Evolutionary conservation across 352 stramenopile genomes (phyloP).

Genomic region (Phytophthora sansomeana): DNA sequence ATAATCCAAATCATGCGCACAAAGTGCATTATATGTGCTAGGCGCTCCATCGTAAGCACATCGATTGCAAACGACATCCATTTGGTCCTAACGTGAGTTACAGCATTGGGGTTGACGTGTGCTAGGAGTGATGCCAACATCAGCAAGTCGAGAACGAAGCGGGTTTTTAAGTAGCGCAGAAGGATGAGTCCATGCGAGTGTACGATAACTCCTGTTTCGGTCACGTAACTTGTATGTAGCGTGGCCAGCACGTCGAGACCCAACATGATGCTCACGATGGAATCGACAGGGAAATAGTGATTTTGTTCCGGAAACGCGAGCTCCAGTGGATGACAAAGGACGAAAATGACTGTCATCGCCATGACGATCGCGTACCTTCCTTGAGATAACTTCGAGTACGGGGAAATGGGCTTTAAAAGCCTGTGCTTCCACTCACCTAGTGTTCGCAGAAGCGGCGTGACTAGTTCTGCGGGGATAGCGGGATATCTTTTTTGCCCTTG

Average conservation of each 20-base stretch:
- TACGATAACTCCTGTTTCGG: constrained; percentile 34
- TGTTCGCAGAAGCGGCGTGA: background rate
- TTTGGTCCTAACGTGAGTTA: background rate
- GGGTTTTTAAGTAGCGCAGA: constrained; percentile 33
- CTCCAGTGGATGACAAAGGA: constrained; percentile 46
- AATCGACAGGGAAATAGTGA: background rate
- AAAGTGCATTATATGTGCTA: constrained; percentile 32
- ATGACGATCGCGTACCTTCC: constrained; percentile 35
- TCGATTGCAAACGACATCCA: constrained; percentile 14
- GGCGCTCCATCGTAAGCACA: constrained; percentile 23
- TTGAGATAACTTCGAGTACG: constrained; percentile 38
- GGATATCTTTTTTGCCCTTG: background rate
- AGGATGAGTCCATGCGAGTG: constrained; percentile 32
- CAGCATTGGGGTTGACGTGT: background rate
- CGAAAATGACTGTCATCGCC: constrained; percentile 35
- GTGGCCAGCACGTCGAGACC: constrained; percentile 37
- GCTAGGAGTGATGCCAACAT: constrained; percentile 18
- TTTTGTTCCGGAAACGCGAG: constrained; percentile 40
- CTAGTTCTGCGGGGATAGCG: background rate
- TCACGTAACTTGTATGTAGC: constrained; percentile 47
- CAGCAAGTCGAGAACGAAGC: constrained; percentile 32
- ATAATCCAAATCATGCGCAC: constrained; percentile 40
- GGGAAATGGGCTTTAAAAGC: constrained; percentile 39
- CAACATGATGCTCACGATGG: constrained; percentile 20
- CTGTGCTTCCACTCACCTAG: background rate